A percentile compares a stretch with the other conserved stretches of the same genome.
Conservation (phyloP, 2,329 filamentous ascomycete species). For the Trichoderma simmonsii region DNA sequence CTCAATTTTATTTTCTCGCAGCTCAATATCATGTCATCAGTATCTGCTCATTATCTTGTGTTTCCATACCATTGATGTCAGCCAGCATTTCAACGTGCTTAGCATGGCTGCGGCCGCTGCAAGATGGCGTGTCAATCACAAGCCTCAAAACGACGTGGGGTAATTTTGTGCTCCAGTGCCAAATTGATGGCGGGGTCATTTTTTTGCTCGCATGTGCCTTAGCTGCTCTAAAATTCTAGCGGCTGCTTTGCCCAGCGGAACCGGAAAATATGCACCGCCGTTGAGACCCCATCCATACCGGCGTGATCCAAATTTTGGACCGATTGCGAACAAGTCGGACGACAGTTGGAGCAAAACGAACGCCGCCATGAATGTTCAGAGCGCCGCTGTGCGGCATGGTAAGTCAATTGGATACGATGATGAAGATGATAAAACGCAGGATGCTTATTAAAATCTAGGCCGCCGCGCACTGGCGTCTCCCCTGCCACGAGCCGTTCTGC, state of each 20-base stretch:
- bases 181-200: not conserved
- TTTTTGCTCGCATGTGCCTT: not conserved
- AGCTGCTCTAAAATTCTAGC: not conserved
- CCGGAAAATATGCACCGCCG: constrained; percentile 24
- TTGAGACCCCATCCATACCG: constrained; percentile 12
- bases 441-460: constrained; percentile 38
- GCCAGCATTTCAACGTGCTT: not conserved
- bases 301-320: constrained; percentile 31
- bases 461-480: constrained; percentile 50
- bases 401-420: constrained; percentile 27
- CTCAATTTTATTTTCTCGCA: not conserved
- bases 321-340: not conserved
- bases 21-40: not conserved
- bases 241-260: constrained; percentile 6
- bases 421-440: too few species aligned
- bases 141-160: not conserved
- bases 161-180: not conserved
- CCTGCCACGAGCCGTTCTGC: constrained; percentile 34
- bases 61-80: not conserved
- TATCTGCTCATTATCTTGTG: not conserved
- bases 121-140: not conserved
- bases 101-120: not conserved
- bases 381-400: constrained; percentile 54
- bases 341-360: constrained; percentile 7
- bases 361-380: constrained; percentile 55